These are phyloP conservation scores for Leishmania major DNA, from an alignment of 208 protist species.

Conservation along the genomic window DNA sequence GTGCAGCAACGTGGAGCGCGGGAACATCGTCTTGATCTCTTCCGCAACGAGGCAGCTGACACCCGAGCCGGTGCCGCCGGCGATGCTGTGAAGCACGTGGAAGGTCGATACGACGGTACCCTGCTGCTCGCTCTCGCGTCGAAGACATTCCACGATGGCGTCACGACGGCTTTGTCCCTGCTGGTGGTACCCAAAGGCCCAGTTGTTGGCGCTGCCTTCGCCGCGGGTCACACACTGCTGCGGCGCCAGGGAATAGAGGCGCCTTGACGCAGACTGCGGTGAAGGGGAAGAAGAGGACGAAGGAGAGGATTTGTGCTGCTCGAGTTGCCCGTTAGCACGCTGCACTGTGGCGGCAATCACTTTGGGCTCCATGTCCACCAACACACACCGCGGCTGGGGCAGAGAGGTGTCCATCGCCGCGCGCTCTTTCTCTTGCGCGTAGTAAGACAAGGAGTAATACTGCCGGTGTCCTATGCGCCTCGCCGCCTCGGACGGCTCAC, in stretches of 20 bases:
- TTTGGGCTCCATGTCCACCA: constrained; percentile 93
- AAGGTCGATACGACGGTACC: constrained; percentile 58
- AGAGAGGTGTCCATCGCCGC: neutral
- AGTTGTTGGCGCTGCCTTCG: constrained; percentile 91
- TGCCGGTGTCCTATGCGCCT: constrained; percentile 3
- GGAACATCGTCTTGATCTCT: constrained; percentile 62
- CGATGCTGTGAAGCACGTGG: constrained; percentile 86
- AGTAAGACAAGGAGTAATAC: constrained; percentile 32
- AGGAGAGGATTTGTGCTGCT: neutral
- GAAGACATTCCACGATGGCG: constrained; percentile 71
- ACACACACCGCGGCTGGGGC: constrained; percentile 76
- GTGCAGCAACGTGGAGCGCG: constrained; percentile 56
- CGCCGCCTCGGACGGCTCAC: neutral
- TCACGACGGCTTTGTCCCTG: constrained; percentile 62
- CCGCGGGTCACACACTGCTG: constrained; percentile 75
- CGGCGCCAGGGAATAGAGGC: constrained; percentile 47
- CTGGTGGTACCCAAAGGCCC: constrained; percentile 84
- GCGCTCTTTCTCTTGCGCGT: neutral
- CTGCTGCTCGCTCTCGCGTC: constrained; percentile 68
- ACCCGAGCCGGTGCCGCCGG: constrained; percentile 91
- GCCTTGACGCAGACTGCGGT: neutral
- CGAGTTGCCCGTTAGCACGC: constrained; percentile 17
- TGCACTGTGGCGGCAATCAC: constrained; percentile 53
- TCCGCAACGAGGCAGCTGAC: constrained; percentile 85
- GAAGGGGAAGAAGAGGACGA: neutral